A percentile compares a stretch with the other conserved stretches of the same genome.
Conservation (phyloP, 1,284 basidiomycete genomes). For the Ustilago loliicola region DNA sequence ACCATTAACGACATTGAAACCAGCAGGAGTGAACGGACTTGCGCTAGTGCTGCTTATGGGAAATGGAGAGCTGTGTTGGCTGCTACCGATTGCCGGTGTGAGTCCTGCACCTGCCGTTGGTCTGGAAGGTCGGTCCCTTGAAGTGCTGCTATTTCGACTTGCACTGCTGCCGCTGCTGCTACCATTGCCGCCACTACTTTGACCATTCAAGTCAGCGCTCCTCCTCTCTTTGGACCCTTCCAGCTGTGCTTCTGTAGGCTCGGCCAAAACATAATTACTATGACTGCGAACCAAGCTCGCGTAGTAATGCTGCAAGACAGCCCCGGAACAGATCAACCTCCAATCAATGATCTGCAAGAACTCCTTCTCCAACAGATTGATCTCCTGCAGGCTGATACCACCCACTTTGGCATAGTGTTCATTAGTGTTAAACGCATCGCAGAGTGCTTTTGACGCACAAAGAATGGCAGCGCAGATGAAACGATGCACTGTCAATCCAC, state of each 20-base stretch:
- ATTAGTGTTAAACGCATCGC: constrained; percentile 70
- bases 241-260: constrained; percentile 5
- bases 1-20: not conserved
- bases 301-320: constrained; percentile 69
- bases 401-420: constrained; percentile 69
- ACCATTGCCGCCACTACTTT: constrained; percentile 8
- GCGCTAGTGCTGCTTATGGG: constrained; percentile 26
- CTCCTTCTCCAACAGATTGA: constrained; percentile 70
- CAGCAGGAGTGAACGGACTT: constrained; percentile 24
- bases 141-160: constrained; percentile 9
- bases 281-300: constrained; percentile 64
- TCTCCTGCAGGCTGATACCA: constrained; percentile 67
- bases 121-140: not conserved
- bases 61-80: constrained; percentile 39
- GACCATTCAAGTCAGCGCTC: not conserved
- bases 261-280: constrained; percentile 29
- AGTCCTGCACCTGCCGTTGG: not conserved
- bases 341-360: constrained; percentile 68
- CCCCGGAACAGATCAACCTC: constrained; percentile 61
- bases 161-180: constrained; percentile 2
- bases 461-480: constrained; percentile 69
- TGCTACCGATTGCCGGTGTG: constrained; percentile 18
- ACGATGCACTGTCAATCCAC: constrained; percentile 68
- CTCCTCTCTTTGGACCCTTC: not conserved
- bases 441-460: constrained; percentile 67